Base-by-base conservation (phyloP, 75 land plant genomes). In the Selaginella moellendorffii region DNA sequence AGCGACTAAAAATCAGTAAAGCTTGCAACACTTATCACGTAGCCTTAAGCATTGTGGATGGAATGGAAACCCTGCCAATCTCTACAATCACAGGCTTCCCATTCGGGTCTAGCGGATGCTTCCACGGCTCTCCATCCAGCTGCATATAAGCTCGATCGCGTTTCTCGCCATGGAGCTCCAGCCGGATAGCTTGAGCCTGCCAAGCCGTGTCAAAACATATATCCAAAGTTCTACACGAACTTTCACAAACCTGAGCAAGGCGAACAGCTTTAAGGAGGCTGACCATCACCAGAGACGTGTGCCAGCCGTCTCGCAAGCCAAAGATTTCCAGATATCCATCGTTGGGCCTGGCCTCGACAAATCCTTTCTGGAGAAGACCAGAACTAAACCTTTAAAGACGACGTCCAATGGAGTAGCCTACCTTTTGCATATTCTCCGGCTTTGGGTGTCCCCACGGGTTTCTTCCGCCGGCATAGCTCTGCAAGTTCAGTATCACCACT, bases 91-190 rank as follows among this genome's bases (percentile, higher is more conserved):
- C 46, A 20, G 71, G 71, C 26, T 28, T 24, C 17, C 53, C 62
- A 24, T 36, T 12, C 2, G 0, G 0, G 10, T 0, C 0, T 59
- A 89, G 24, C 25, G 87, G 87, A 54, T 89, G 96, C 53, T 75
- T 75, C 96, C 96, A 89, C 21, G 96, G 96, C 68, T 89, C 96
- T 30, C 96, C 96, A 74, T 89, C 96, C 84, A 86, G 82, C 53
- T 88, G 95, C 81, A 88, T 58, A 31, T 77, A 88, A 12, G 78
- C 74, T 14, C 72, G 26, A 19, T 66, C 72, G 46, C 91, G 69
- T 54, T 68, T 66, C 0, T 79, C 78, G 27, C 87, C 82, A 68
- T 77, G 74, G 26, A 89, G 53, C 70, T 89, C 89, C 31, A 89
- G 28, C 71, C 78, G 51, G 22, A 89, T 53, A 12, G 87, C 84